Percentiles rank a stretch among this genome's conserved stretches.
Conservation (phyloP, 306 rosid species). For the Corylus avellana region DNA sequence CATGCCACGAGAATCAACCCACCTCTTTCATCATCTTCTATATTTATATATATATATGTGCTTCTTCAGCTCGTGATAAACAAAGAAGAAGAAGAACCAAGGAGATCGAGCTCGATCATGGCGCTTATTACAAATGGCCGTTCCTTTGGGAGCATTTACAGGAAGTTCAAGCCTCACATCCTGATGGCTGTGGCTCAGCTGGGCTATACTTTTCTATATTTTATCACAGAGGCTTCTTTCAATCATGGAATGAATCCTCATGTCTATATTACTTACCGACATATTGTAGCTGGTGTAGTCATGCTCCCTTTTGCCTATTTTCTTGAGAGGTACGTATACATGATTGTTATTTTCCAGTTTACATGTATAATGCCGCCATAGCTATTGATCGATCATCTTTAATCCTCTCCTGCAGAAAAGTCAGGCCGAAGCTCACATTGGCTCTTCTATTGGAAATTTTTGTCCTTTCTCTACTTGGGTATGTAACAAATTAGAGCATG, state of each 20-base stretch:
- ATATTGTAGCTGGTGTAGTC: constrained; percentile 46
- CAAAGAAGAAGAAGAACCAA: neutral
- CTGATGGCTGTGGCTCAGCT: constrained; percentile 55
- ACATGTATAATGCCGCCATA: no score
- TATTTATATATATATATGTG: constrained; percentile 15
- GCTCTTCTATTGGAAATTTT: constrained; percentile 63
- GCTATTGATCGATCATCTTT: neutral
- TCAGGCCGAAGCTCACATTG: constrained; percentile 67
- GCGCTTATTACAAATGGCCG: constrained; percentile 7
- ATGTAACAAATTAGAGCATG: constrained; percentile 16
- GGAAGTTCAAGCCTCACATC: constrained; percentile 68
- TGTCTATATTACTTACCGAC: constrained; percentile 74
- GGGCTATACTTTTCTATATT: constrained; percentile 58
- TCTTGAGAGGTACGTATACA: constrained; percentile 56
- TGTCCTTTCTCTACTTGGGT: constrained; percentile 84
- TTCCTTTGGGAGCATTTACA: constrained; percentile 19
- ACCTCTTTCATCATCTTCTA: constrained; percentile 23
- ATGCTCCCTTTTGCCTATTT: constrained; percentile 79
- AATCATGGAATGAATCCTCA: constrained; percentile 91
- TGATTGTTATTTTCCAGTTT: neutral
- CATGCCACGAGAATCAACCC: constrained; percentile 44
- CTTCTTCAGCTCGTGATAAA: constrained; percentile 26
- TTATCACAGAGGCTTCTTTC: constrained; percentile 76
- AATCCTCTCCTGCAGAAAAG: constrained; percentile 41
- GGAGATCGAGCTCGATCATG: constrained; percentile 18